Percentiles rank a stretch among this genome's conserved stretches.
These are phyloP conservation scores for Entomortierella chlamydospora DNA, from an alignment of 192 early-diverging fungal genomes.

Conservation along the genomic window DNA sequence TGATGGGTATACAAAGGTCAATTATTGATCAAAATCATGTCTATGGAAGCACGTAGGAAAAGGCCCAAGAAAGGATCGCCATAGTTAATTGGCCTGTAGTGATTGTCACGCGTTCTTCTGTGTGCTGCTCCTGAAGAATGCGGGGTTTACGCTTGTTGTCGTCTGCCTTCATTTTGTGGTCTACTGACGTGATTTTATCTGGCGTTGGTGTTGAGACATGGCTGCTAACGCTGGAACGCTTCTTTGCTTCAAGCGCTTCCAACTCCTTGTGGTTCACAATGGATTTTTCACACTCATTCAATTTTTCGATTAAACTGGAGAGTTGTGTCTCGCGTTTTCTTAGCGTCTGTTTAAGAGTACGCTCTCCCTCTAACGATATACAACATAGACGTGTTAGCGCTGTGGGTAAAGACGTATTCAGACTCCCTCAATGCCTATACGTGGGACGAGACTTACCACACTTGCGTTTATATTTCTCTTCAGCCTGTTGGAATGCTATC, in stretches of 20 bases:
- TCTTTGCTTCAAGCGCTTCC: slow-evolving; percentile 14
- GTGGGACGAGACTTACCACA: slow-evolving; percentile 25
- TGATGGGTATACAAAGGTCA: neutral
- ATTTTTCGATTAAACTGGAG: slow-evolving; percentile 13
- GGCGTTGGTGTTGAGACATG: neutral
- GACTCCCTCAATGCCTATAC: too few relatives aligned
- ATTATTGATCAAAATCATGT: neutral
- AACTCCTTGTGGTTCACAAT: slow-evolving; percentile 25
- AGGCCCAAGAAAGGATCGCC: slow-evolving; percentile 42
- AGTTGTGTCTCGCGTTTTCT: slow-evolving; percentile 38
- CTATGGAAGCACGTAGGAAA: slow-evolving; percentile 37
- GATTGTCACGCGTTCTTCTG: neutral
- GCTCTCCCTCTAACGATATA: slow-evolving; percentile 29
- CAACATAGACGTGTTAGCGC: neutral
- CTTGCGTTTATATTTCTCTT: slow-evolving; percentile 50
- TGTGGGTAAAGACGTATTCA: too few relatives aligned
- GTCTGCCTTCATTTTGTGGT: neutral
- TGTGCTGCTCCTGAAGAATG: neutral
- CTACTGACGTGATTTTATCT: neutral
- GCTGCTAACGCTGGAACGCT: neutral
- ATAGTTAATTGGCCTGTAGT: slow-evolving; percentile 18
- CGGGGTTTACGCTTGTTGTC: slow-evolving; percentile 15
- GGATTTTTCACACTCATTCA: slow-evolving; percentile 30
- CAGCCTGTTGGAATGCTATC: slow-evolving; percentile 34
- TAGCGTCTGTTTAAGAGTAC: slow-evolving; percentile 32